Evolutionary conservation across 176 grass and related monocot genomes (phyloP).

Genomic region (Cenchrus purpureus): DNA sequence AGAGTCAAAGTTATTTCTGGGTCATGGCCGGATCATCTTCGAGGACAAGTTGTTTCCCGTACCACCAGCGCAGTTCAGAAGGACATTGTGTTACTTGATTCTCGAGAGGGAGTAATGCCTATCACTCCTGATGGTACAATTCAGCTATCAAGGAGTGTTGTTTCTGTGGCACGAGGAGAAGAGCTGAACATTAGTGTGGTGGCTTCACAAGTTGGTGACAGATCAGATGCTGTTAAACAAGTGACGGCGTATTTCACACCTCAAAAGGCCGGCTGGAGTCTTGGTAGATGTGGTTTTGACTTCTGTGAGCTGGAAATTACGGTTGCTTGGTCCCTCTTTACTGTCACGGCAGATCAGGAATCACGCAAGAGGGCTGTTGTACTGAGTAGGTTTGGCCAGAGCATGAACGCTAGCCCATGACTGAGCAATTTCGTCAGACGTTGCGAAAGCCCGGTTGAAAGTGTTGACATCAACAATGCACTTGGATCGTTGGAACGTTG

Average conservation of each 20-base stretch:
- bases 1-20: not conserved
- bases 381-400: not conserved
- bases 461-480: no score
- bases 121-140: not conserved
- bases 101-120: not conserved
- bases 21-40: not conserved
- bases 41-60: not conserved
- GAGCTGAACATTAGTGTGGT: not conserved
- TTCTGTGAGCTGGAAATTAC: slow-evolving; percentile 13
- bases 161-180: not conserved
- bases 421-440: no score
- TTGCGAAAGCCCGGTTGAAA: no score
- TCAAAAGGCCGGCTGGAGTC: not conserved
- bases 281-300: not conserved
- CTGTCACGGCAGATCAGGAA: not conserved
- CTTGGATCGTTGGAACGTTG: no score
- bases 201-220: not conserved
- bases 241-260: no score
- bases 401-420: no score
- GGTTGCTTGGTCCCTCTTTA: slow-evolving; percentile 18
- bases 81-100: not conserved
- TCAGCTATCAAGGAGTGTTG: not conserved
- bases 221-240: not conserved
- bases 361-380: not conserved
- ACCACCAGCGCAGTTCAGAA: no score